These are phyloP conservation scores for Penicillium sp. DNA, from an alignment of 2,329 filamentous ascomycete genomes.

Conservation along the genomic window DNA sequence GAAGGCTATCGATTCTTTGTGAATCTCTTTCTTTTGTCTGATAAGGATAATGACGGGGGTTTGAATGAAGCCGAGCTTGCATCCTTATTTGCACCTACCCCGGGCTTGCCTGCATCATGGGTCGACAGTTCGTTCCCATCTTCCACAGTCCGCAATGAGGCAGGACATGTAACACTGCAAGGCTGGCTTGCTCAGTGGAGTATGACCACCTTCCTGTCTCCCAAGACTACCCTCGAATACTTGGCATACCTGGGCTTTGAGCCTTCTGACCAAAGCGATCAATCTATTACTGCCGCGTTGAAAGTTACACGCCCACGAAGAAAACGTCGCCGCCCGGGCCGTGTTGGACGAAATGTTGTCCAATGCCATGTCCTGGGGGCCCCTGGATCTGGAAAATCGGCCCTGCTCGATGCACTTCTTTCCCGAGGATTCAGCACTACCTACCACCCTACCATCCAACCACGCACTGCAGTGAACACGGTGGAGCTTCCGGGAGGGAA, in stretches of 20 bases:
- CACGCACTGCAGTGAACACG: constrained; percentile 88
- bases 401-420: constrained; percentile 85
- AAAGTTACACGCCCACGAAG: constrained; percentile 93
- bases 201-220: constrained; percentile 97
- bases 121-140: constrained; percentile 84
- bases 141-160: constrained; percentile 91
- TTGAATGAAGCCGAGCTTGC: constrained; percentile 81
- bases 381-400: constrained; percentile 82
- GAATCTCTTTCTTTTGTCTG: constrained; percentile 89
- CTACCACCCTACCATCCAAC: constrained; percentile 93
- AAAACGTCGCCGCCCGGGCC: constrained; percentile 72
- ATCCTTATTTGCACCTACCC: constrained; percentile 87
- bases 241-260: constrained; percentile 96
- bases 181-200: constrained; percentile 99
- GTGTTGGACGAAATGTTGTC: constrained; percentile 91
- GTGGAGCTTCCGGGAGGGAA: constrained; percentile 94
- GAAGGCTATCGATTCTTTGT: constrained; percentile 97
- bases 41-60: constrained; percentile 96
- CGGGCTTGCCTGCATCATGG: constrained; percentile 84
- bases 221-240: constrained; percentile 92
- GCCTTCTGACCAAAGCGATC: constrained; percentile 66
- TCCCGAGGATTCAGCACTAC: constrained; percentile 79
- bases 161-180: constrained; percentile 90
- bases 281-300: constrained; percentile 75
- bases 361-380: constrained; percentile 89